Conservation (phyloP, 805 yeast species). For the Cyberlindnera xylosilytica region DNA sequence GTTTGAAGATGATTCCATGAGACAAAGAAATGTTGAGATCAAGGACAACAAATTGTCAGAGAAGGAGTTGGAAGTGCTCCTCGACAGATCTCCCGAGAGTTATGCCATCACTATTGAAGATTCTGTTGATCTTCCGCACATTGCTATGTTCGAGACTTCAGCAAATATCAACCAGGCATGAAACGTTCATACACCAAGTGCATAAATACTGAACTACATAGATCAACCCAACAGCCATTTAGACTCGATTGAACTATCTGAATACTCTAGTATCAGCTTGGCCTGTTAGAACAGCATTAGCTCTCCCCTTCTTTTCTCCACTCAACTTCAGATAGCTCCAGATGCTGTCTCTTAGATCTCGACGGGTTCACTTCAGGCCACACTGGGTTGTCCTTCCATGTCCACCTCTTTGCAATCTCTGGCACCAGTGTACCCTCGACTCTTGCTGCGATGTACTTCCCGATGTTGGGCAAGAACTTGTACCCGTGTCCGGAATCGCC, state of each 20-base stretch:
- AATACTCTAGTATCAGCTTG: too few species aligned
- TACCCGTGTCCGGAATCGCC: slow-evolving; percentile 50
- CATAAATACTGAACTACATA: too few species aligned
- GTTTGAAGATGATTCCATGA: slow-evolving; percentile 38
- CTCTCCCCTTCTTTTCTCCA: too few species aligned
- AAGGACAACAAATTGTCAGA: slow-evolving; percentile 22
- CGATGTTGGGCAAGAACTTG: slow-evolving; percentile 45
- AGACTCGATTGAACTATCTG: too few species aligned
- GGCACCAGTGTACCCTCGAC: slow-evolving; percentile 29
- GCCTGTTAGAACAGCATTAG: too few species aligned
- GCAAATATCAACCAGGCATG: too few species aligned
- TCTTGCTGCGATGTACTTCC: slow-evolving; percentile 37
- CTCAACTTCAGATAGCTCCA: slow-evolving; percentile 18
- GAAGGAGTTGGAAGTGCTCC: slow-evolving; percentile 46
- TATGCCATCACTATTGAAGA: slow-evolving; percentile 31
- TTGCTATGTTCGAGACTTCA: slow-evolving; percentile 37
- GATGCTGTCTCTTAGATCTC: slow-evolving; percentile 18
- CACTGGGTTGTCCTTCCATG: slow-evolving; percentile 28
- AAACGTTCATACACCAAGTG: too few species aligned
- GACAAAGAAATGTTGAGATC: slow-evolving; percentile 30
- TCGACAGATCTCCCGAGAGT: slow-evolving; percentile 45
- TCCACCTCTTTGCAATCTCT: slow-evolving; percentile 29
- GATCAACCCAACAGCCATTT: too few species aligned
- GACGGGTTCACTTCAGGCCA: slow-evolving; percentile 18
- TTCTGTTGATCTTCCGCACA: slow-evolving; percentile 29